phyloP scores from a whole-genome alignment of 1,284 basidiomycete species.

The Ceratobasidium sp. region DNA sequence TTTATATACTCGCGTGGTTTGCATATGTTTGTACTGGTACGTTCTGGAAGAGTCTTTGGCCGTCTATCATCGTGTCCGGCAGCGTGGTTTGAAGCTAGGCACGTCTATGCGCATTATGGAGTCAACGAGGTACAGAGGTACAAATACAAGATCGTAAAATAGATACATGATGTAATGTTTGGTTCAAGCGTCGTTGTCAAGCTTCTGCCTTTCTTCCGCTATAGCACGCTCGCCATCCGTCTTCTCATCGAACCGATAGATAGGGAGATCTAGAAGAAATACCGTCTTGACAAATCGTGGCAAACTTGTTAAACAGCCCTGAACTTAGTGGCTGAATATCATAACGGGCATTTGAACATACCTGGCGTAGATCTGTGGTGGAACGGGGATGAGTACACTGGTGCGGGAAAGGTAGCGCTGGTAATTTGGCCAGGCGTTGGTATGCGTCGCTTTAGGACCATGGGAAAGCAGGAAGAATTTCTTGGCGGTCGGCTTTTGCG shows the following conservation, averaged over 20 bases:
- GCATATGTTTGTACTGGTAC: conserved; percentile 19
- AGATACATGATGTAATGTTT: background rate
- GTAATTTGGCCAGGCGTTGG: conserved; percentile 68
- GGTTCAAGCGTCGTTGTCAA: conserved; percentile 9
- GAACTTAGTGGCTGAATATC: conserved; percentile 4
- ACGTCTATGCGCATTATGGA: too few species aligned
- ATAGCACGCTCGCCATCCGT: conserved; percentile 65
- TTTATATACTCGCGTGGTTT: conserved; percentile 21
- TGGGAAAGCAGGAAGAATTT: conserved; percentile 73
- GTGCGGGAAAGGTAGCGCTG: conserved; percentile 70
- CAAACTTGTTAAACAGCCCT: conserved; percentile 56
- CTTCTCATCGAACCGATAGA: conserved; percentile 70
- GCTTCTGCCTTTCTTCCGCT: conserved; percentile 58
- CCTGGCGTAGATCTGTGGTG: conserved; percentile 66
- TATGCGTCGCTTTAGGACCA: conserved; percentile 58
- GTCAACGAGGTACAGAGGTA: background rate
- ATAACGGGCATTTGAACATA: background rate
- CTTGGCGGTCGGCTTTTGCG: conserved; percentile 77
- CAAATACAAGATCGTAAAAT: background rate
- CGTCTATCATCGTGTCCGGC: background rate
- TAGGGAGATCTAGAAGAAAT: conserved; percentile 72
- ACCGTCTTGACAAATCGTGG: conserved; percentile 70
- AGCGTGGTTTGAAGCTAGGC: too few species aligned
- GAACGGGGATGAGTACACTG: conserved; percentile 75
- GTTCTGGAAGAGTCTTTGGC: conserved; percentile 33